These are phyloP conservation scores for Akebia trifoliata DNA, from an alignment of 164 flowering plant genomes.

Conservation along the genomic window DNA sequence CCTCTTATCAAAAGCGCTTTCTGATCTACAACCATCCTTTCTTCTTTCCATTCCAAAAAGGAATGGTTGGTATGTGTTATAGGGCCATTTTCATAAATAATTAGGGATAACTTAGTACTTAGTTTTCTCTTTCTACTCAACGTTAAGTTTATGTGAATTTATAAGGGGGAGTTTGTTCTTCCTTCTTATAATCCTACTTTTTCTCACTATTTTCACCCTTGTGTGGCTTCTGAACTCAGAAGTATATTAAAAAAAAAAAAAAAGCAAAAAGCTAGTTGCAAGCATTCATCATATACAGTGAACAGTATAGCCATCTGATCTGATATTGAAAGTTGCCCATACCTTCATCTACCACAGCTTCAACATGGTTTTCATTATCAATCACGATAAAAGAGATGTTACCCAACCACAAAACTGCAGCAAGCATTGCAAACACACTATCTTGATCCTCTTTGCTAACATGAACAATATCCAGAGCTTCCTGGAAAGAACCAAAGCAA, in stretches of 20 bases:
- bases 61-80: too few species aligned
- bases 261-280: too few species aligned
- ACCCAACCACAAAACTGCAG: slow-evolving; percentile 96
- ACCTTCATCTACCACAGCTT: slow-evolving; percentile 89
- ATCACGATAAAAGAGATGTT: slow-evolving; percentile 74
- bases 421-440: slow-evolving; percentile 88
- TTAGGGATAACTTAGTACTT: not conserved
- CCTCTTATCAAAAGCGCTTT: too few species aligned
- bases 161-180: not conserved
- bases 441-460: slow-evolving; percentile 86
- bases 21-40: too few species aligned
- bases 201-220: not conserved
- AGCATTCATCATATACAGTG: too few species aligned
- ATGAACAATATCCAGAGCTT: slow-evolving; percentile 93
- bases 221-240: not conserved
- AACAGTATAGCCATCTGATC: too few species aligned
- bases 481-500: slow-evolving; percentile 35
- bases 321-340: slow-evolving; percentile 18
- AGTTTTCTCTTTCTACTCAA: not conserved
- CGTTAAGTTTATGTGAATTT: not conserved
- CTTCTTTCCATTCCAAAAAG: too few species aligned
- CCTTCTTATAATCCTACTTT: not conserved
- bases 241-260: too few species aligned
- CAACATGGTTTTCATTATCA: slow-evolving; percentile 96
- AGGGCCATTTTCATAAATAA: not conserved